These are phyloP conservation scores for Gentiana macrophylla DNA, from an alignment of 257 asterid species.

Conservation along the genomic window DNA sequence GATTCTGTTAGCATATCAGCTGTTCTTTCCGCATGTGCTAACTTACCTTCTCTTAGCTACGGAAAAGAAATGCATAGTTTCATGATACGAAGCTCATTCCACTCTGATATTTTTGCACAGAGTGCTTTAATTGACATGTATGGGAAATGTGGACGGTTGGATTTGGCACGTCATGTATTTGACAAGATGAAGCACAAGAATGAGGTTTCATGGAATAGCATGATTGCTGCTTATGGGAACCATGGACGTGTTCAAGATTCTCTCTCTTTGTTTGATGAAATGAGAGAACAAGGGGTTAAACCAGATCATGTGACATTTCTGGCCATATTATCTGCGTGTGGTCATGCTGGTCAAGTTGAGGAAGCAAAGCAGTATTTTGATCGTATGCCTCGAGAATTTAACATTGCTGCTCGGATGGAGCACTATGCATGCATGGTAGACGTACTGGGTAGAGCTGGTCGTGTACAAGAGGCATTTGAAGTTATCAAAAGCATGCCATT, in stretches of 20 bases:
- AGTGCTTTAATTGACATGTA: conserved; percentile 38
- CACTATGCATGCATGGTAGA: conserved; percentile 45
- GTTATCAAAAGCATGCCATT: conserved; percentile 34
- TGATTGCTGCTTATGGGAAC: conserved; percentile 40
- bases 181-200: conserved; percentile 17
- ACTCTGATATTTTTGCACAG: conserved; percentile 16
- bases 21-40: conserved; percentile 35
- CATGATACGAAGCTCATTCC: conserved; percentile 29
- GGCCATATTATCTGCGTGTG: conserved; percentile 41
- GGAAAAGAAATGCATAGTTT: conserved; percentile 28
- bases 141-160: conserved; percentile 45
- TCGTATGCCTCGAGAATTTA: conserved; percentile 20
- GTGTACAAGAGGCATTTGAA: conserved; percentile 29
- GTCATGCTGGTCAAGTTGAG: conserved; percentile 32
- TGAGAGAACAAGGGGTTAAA: conserved; percentile 22
- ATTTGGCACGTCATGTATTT: conserved; percentile 28
- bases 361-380: conserved; percentile 31
- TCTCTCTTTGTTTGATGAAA: conserved; percentile 30
- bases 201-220: conserved; percentile 43
- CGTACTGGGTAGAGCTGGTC: conserved; percentile 47
- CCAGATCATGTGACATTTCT: conserved; percentile 41
- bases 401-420: conserved; percentile 28
- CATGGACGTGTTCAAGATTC: conserved; percentile 31
- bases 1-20: conserved; percentile 37
- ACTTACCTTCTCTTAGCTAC: conserved; percentile 25